Evolutionary conservation across 1,284 basidiomycete species (phyloP), one percentile per base, ranked within the genome.

Genomic region (Trametes pubescens): DNA sequence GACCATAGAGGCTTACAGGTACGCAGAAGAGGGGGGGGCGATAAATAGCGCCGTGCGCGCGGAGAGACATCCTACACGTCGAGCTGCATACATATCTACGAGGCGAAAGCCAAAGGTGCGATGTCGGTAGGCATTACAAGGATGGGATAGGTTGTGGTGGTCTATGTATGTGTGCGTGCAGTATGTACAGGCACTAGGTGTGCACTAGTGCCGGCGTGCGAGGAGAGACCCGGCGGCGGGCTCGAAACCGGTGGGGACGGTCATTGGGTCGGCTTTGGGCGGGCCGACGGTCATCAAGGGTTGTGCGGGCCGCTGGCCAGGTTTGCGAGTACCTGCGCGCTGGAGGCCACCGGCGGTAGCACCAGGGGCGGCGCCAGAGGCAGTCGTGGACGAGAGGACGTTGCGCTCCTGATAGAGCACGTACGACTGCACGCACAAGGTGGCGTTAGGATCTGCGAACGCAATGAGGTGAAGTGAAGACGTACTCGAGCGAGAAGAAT

Each of bases 401-500:
- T 89, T 84, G 55, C 87, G 85, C 73, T 93, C 92, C 76, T 93
- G 91, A 71, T 89, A 83, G 24, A 93, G 81, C 57, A 93, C 87
- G 72, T 92, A 93, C 0, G 92, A 93, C 91, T 93, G 63, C 48
- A 62, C 40, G 34, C 54, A 51, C 40, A 61, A 67, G 24, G 75
- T 71, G 51, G 37, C 56, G 37, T 29, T 32, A 57, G 51, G 51
- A 14, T 21, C 16, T 38, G 13, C 44, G 57, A 35, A 43, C 14
- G 47, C 14, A 48, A 43, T 14, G 32, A n/a, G 9, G 32, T 1
- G 4, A 2, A 16, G 13, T 8, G 21, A 47, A 8, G 55, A 81
- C 91, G 75, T 75, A 93, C 92, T 63, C 92, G 85, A 68, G 92
- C 92, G 54, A 93, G 76, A 35, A 93, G 81, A 49, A 94, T 88